Evolutionary conservation across 805 yeast genomes (phyloP).

Genomic region (Starmerella bacillaris): DNA sequence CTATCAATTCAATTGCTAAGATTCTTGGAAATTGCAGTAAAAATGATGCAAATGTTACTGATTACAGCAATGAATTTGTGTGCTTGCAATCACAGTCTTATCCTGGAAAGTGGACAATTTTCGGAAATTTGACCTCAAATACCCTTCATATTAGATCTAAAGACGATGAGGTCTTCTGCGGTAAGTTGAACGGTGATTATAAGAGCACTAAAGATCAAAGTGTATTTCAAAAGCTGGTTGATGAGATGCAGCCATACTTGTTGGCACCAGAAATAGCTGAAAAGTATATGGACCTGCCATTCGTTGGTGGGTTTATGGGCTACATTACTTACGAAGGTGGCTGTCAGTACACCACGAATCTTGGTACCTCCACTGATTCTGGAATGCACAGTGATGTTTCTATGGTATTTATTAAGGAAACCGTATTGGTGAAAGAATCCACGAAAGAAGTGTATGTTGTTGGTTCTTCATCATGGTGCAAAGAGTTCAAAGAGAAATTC

Average conservation of each 20-base stretch:
- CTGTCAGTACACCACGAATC: constrained; percentile 7
- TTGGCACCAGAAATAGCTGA: constrained; percentile 15
- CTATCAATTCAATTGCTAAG: no score
- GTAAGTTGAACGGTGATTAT: constrained; percentile 7
- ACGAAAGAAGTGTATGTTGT: constrained; percentile 5
- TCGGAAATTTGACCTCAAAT: constrained; percentile 35
- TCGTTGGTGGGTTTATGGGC: constrained; percentile 84
- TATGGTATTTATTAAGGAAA: constrained; percentile 14
- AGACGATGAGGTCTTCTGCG: constrained; percentile 7
- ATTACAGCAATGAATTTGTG: constrained; percentile 25
- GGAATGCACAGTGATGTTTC: constrained; percentile 16
- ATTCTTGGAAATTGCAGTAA: no score
- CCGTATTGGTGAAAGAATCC: constrained; percentile 8
- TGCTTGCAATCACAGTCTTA: constrained; percentile 59
- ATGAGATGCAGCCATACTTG: constrained; percentile 14
- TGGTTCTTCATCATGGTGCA: constrained; percentile 8
- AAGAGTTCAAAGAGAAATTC: neutral
- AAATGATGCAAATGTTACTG: neutral
- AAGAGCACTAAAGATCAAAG: neutral
- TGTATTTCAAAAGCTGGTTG: constrained; percentile 4
- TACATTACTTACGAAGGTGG: constrained; percentile 74
- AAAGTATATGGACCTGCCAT: constrained; percentile 35
- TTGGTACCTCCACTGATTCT: constrained; percentile 3
- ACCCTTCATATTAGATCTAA: constrained; percentile 14
- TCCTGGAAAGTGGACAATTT: constrained; percentile 78